Evolutionary conservation across 768 basidiomycete species (phyloP).

Genomic region (Phanerochaete carnosa): DNA sequence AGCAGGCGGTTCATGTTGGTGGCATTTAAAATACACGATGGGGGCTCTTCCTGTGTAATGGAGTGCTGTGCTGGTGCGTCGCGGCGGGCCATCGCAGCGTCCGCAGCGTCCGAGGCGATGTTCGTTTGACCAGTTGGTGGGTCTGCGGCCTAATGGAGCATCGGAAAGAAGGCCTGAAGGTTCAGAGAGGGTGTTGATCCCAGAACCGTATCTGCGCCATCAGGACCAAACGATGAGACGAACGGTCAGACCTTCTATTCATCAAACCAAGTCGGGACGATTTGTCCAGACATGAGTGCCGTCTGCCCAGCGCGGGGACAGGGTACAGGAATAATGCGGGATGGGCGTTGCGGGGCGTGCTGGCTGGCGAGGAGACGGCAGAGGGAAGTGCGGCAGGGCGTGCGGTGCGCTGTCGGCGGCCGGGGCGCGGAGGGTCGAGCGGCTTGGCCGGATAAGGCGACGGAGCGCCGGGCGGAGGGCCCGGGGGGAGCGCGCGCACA

Average conservation of each 20-base stretch:
- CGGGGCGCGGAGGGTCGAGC: not conserved
- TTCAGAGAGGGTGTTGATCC: not conserved
- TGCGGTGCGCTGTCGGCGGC: not conserved
- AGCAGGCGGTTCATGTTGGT: no score
- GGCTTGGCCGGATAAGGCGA: not conserved
- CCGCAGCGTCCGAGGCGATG: not conserved
- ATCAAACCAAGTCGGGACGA: no score
- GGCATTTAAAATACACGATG: no score
- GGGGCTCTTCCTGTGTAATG: no score
- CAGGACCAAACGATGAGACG: no score
- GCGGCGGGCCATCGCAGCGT: no score
- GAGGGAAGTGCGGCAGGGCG: not conserved
- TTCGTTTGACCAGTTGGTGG: not conserved
- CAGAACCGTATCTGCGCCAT: not conserved
- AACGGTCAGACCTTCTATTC: no score
- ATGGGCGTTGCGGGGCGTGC: not conserved
- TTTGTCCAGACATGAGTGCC: no score
- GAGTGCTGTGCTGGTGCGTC: no score
- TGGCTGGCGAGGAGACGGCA: not conserved
- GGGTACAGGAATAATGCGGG: not conserved
- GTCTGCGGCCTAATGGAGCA: not conserved
- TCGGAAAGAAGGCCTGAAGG: not conserved
- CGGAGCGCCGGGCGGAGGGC: constrained; percentile 3
- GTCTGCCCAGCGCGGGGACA: not conserved
- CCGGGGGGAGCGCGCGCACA: not conserved